These are phyloP conservation scores for Aegle marmelos DNA, from an alignment of 345 rosid species.

Conservation along the genomic window DNA sequence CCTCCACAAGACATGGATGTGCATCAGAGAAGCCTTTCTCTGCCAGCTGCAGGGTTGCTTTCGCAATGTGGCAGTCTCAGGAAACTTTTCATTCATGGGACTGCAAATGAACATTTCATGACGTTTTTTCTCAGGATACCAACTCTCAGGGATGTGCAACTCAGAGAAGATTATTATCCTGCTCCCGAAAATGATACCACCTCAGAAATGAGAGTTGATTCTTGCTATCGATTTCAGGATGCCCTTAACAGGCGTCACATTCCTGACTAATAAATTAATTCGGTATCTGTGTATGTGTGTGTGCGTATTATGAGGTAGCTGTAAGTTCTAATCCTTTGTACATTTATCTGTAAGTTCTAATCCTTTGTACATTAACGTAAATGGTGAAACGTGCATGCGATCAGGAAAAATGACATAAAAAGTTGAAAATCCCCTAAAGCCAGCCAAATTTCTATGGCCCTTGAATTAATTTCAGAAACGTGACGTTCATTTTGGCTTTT, in stretches of 20 bases:
- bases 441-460: not conserved
- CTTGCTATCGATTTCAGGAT: conserved; percentile 81
- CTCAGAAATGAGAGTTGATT: conserved; percentile 85
- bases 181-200: conserved; percentile 88
- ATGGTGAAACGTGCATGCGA: not conserved
- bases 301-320: not conserved
- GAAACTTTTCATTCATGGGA: conserved; percentile 92
- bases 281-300: too few species aligned
- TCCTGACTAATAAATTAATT: conserved; percentile 7
- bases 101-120: conserved; percentile 93
- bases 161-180: conserved; percentile 89
- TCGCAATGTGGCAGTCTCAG: conserved; percentile 56
- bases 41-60: conserved; percentile 76
- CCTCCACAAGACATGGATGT: conserved; percentile 90
- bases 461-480: not conserved
- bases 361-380: not conserved
- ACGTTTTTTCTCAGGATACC: conserved; percentile 53
- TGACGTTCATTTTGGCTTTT: not conserved
- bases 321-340: not conserved
- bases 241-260: conserved; percentile 40
- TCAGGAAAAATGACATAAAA: not conserved
- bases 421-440: not conserved
- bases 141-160: conserved; percentile 74
- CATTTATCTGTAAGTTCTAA: too few species aligned
- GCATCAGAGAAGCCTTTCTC: conserved; percentile 73